Conservation (phyloP, 2,329 filamentous ascomycete species). For the Botrytis aclada region DNA sequence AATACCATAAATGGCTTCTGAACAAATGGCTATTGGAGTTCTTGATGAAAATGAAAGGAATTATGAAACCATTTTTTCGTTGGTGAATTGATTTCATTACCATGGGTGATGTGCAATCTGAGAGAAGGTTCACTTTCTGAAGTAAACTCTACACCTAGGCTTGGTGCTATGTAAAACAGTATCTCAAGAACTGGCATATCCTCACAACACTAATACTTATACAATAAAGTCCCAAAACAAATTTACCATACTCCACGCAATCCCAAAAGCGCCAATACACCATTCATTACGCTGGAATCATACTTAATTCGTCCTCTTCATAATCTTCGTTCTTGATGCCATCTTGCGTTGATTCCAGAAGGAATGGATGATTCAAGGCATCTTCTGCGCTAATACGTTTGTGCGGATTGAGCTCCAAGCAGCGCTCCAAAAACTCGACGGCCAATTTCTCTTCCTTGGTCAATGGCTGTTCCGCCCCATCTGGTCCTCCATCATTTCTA, state of each 20-base stretch:
- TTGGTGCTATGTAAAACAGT: constrained; percentile 22
- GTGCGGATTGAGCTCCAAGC: constrained; percentile 73
- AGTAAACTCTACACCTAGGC: not conserved
- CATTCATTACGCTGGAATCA: constrained; percentile 14
- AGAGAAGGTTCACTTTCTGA: not conserved
- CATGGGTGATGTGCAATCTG: not conserved
- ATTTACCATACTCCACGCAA: constrained; percentile 20
- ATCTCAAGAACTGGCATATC: constrained; percentile 21
- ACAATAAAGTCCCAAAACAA: constrained; percentile 23
- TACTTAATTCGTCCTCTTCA: constrained; percentile 30
- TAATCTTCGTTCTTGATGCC: constrained; percentile 50
- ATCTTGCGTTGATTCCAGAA: constrained; percentile 48
- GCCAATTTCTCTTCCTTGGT: constrained; percentile 68
- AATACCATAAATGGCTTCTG: constrained; percentile 20
- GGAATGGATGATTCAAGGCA: constrained; percentile 70
- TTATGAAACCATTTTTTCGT: constrained; percentile 14
- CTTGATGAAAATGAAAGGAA: constrained; percentile 22
- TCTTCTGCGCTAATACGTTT: constrained; percentile 72
- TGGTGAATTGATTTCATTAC: constrained; percentile 22
- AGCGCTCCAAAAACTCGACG: constrained; percentile 66
- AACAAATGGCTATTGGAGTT: constrained; percentile 22
- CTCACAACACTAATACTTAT: constrained; percentile 22
- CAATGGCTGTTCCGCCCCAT: constrained; percentile 49
- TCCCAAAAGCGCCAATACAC: constrained; percentile 2
- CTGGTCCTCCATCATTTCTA: constrained; percentile 59